phyloP scores from a whole-genome alignment of 1,139 yeast genomes.

The Yamadazyma pseudoaaseri region DNA sequence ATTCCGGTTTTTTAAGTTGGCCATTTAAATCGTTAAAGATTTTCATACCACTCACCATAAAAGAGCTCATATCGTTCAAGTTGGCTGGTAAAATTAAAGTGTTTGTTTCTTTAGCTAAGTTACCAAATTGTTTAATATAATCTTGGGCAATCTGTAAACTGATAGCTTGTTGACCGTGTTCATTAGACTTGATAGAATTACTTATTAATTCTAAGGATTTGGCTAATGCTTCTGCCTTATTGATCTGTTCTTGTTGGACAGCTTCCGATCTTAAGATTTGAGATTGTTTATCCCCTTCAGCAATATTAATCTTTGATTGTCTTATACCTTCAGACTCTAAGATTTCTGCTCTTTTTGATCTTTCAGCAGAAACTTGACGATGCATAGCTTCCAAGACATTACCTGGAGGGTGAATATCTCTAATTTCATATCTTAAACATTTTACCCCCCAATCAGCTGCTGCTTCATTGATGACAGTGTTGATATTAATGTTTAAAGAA shows the following conservation, averaged over 20 bases:
- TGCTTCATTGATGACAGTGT: constrained; percentile 79
- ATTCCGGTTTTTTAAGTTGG: background rate
- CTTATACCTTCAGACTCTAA: constrained; percentile 84
- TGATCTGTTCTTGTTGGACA: constrained; percentile 57
- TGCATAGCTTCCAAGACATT: constrained; percentile 92
- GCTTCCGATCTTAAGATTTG: constrained; percentile 74
- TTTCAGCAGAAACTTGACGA: constrained; percentile 82
- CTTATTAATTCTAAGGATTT: constrained; percentile 66
- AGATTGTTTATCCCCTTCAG: constrained; percentile 77
- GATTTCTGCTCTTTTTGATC: constrained; percentile 84
- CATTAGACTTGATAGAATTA: constrained; percentile 61
- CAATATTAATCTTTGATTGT: constrained; percentile 74
- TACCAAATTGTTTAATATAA: constrained; percentile 78
- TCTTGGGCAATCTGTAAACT: constrained; percentile 79
- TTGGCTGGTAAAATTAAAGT: constrained; percentile 78
- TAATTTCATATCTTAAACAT: constrained; percentile 81
- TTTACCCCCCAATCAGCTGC: constrained; percentile 85
- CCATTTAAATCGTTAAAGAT: constrained; percentile 59
- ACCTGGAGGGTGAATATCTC: constrained; percentile 85
- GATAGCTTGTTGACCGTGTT: constrained; percentile 76
- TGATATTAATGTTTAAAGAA: constrained; percentile 67
- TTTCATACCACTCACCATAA: constrained; percentile 76
- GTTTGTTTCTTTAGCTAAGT: constrained; percentile 78
- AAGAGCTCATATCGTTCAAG: constrained; percentile 69
- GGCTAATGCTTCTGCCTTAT: constrained; percentile 78